Evolutionary conservation across 768 basidiomycete genomes (phyloP).

Genomic region (Tephrocybe sp.): DNA sequence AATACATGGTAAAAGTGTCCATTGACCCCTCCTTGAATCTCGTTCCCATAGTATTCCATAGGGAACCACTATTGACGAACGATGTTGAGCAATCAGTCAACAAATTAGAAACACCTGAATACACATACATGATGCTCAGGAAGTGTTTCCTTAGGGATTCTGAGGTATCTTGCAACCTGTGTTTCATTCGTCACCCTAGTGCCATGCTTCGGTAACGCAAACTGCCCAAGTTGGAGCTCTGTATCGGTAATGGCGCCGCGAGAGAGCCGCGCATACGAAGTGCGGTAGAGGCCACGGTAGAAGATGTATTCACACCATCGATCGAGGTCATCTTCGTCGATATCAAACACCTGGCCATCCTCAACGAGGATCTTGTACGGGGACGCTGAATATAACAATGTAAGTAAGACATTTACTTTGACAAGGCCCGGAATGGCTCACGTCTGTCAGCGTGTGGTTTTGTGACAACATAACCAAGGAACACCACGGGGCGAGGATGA

Average conservation of each 20-base stretch:
- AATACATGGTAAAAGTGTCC: constrained; percentile 81
- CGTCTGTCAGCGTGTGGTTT: constrained; percentile 61
- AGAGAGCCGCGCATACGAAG: constrained; percentile 80
- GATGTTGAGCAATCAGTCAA: background rate
- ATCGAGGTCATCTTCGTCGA: constrained; percentile 69
- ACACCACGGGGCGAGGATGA: constrained; percentile 72
- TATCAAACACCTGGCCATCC: constrained; percentile 80
- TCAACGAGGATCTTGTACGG: constrained; percentile 74
- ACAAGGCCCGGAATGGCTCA: constrained; percentile 31
- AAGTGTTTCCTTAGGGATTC: constrained; percentile 64
- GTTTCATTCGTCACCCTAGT: constrained; percentile 54
- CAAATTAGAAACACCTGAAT: background rate
- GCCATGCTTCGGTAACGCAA: constrained; percentile 66
- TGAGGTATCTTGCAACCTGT: constrained; percentile 60
- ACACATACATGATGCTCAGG: constrained; percentile 58
- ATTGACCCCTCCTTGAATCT: constrained; percentile 53
- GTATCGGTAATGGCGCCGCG: constrained; percentile 87
- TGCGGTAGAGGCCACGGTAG: constrained; percentile 76
- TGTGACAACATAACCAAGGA: constrained; percentile 80
- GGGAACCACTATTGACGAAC: constrained; percentile 73
- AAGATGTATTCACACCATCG: constrained; percentile 92
- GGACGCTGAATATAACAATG: constrained; percentile 41
- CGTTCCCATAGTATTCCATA: constrained; percentile 61
- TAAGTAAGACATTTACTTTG: constrained; percentile 5
- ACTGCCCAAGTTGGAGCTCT: constrained; percentile 86